A percentile compares a stretch with the other conserved stretches of the same genome.
Conservation (phyloP, 2,329 filamentous ascomycete species). For the Cladosporium sp. region DNA sequence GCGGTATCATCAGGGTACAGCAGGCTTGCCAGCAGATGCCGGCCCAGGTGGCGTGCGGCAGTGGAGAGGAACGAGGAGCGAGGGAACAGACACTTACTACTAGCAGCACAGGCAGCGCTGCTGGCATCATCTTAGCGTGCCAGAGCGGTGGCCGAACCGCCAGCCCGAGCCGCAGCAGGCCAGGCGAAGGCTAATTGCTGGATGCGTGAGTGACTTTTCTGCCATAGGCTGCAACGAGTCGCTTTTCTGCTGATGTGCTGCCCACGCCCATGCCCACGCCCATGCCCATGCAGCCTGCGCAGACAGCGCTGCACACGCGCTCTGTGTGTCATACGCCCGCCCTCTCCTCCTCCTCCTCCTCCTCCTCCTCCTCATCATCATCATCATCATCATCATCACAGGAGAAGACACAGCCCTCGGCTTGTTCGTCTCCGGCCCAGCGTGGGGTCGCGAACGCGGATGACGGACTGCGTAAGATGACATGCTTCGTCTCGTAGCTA, state of each 20-base stretch:
- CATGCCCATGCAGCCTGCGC: neutral
- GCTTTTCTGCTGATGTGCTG: conserved; percentile 1
- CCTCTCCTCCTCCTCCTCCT: no score
- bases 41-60: conserved; percentile 9
- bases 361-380: no score
- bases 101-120: conserved; percentile 4
- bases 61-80: conserved; percentile 8
- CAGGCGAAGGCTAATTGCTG: conserved; percentile 7
- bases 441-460: neutral
- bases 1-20: conserved; percentile 9
- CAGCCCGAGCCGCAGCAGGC: conserved; percentile 10
- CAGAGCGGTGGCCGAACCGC: conserved; percentile 9
- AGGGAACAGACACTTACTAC: no score
- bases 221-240: conserved; percentile 7
- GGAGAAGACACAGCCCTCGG: no score
- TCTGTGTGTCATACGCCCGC: neutral
- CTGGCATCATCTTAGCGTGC: conserved; percentile 4
- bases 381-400: no score
- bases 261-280: no score
- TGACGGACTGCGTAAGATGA: neutral
- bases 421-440: neutral
- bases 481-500: neutral
- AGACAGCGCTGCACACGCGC: neutral
- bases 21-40: conserved; percentile 7
- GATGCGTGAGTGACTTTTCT: conserved; percentile 7